phyloP scores from a whole-genome alignment of 805 yeast species.

The Saccharomycopsis sp. region DNA sequence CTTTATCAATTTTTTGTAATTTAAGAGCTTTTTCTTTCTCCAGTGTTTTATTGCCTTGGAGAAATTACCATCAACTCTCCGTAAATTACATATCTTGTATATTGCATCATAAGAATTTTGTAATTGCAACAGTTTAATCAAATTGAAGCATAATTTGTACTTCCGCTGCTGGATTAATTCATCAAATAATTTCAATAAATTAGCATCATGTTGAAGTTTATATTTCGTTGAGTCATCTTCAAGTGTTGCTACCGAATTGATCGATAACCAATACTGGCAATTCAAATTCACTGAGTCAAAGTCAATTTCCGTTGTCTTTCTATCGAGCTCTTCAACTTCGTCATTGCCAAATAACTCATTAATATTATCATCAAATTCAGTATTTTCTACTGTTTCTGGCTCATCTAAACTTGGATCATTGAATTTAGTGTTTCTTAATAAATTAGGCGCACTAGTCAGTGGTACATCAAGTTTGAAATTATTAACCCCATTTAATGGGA shows the following conservation, averaged over 20 bases:
- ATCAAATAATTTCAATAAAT: slow-evolving; percentile 11
- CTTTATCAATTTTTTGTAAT: background rate
- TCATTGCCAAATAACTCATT: slow-evolving; percentile 8
- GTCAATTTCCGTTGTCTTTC: background rate
- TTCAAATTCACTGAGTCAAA: slow-evolving; percentile 1
- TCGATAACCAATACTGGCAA: too few species aligned
- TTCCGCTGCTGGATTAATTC: slow-evolving; percentile 5
- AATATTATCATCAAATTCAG: slow-evolving; percentile 1
- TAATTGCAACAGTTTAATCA: slow-evolving; percentile 11
- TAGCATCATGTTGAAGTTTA: slow-evolving; percentile 12
- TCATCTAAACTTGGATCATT: slow-evolving; percentile 17
- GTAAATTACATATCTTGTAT: slow-evolving; percentile 8
- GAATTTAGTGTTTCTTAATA: slow-evolving; percentile 11
- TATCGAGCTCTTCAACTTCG: slow-evolving; percentile 5
- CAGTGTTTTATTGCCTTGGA: slow-evolving; percentile 10
- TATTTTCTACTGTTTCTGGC: background rate
- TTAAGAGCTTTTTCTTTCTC: slow-evolving; percentile 5
- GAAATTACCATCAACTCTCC: slow-evolving; percentile 2
- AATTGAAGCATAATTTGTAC: slow-evolving; percentile 13
- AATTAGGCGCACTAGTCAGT: background rate
- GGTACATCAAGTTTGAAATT: slow-evolving; percentile 13
- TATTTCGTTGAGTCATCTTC: background rate
- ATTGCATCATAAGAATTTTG: slow-evolving; percentile 12
- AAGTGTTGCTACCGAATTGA: too few species aligned
- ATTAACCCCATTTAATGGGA: slow-evolving; percentile 15